Conservation (phyloP, 208 protist species). For the Leishmania martiniquensis region DNA sequence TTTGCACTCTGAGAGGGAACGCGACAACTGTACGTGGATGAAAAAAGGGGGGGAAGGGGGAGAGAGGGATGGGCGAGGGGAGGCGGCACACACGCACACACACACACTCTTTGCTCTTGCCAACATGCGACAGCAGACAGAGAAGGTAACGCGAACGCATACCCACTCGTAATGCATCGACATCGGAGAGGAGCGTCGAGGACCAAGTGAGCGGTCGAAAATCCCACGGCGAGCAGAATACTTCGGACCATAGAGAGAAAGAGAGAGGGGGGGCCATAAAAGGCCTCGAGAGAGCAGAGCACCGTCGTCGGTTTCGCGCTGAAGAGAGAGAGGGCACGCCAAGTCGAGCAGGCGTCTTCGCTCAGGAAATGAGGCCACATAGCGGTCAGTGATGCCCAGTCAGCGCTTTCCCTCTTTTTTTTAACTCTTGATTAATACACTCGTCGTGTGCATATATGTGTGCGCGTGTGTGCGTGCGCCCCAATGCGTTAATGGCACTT, state of each 20-base stretch:
- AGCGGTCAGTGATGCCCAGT: background rate
- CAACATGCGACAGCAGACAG: no score
- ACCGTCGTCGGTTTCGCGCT: background rate
- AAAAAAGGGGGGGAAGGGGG: no score
- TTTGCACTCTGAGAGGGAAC: no score
- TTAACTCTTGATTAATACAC: background rate
- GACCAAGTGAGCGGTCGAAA: background rate
- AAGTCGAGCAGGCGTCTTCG: background rate
- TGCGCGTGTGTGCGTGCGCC: background rate
- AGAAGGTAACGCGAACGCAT: no score
- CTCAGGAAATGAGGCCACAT: background rate
- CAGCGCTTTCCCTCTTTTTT: no score
- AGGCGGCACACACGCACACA: no score
- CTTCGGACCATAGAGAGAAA: background rate
- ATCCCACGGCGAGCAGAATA: background rate
- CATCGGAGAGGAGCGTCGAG: background rate
- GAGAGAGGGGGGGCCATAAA: no score
- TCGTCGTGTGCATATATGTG: conserved; percentile 5
- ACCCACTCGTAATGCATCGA: background rate
- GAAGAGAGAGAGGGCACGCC: background rate
- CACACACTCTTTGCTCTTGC: no score
- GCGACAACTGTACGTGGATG: no score
- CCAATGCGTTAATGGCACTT: background rate
- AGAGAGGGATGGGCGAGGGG: no score
- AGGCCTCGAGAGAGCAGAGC: background rate